Conservation (phyloP, 2,329 filamentous ascomycete species). For the Sporothrix curviconia region DNA sequence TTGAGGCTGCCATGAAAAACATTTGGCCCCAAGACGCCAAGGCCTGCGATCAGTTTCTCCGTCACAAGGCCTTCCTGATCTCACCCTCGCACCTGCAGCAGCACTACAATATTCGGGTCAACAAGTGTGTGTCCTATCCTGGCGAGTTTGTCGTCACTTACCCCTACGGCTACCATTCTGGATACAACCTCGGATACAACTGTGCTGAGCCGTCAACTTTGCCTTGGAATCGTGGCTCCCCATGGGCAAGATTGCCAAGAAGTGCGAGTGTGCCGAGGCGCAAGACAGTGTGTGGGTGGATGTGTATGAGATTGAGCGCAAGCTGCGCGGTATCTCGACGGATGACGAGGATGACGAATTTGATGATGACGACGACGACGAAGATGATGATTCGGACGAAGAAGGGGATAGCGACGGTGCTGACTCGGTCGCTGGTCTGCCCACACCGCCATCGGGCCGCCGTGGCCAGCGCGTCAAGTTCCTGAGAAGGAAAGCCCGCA, state of each 20-base stretch:
- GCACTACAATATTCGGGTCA: conserved; percentile 91
- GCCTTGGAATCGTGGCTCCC: conserved; percentile 91
- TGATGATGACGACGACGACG: conserved; percentile 51
- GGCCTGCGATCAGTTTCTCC: conserved; percentile 89
- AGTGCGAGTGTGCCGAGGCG: conserved; percentile 90
- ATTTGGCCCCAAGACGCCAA: conserved; percentile 95
- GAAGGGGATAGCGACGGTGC: conserved; percentile 52
- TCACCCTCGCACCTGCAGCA: conserved; percentile 81
- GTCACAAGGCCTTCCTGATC: conserved; percentile 95
- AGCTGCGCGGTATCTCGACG: conserved; percentile 80
- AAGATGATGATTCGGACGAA: conserved; percentile 58
- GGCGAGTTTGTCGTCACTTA: conserved; percentile 98
- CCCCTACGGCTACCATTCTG: conserved; percentile 96
- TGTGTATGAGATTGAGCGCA: conserved; percentile 90
- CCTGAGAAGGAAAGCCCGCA: conserved; percentile 59
- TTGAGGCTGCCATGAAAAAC: conserved; percentile 90
- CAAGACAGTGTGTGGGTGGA: conserved; percentile 98
- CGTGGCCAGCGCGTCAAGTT: conserved; percentile 35
- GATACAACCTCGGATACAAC: conserved; percentile 96
- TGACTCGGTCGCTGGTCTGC: conserved; percentile 59
- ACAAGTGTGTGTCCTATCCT: conserved; percentile 89
- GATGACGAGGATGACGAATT: conserved; percentile 71
- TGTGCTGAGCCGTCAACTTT: conserved; percentile 98
- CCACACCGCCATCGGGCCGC: conserved; percentile 66
- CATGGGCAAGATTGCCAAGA: conserved; percentile 91